These are phyloP conservation scores for Spergularia bocconei DNA, from an alignment of 148 eudicot genomes.

Conservation along the genomic window DNA sequence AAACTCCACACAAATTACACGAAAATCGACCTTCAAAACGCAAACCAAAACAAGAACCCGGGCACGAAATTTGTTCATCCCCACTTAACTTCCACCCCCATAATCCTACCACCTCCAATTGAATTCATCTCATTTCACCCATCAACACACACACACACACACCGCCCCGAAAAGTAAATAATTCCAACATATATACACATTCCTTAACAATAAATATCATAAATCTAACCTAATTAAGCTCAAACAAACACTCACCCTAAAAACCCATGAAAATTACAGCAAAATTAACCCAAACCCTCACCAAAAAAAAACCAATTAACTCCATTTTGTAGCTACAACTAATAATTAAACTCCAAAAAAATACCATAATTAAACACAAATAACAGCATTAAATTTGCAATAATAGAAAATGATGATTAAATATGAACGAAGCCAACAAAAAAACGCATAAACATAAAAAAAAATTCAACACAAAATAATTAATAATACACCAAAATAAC, in stretches of 20 bases:
- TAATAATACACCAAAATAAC: not conserved
- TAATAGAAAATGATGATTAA: not conserved
- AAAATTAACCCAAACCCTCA: too few species aligned
- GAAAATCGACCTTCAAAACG: not conserved
- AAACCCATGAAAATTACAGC: not conserved
- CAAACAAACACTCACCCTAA: not conserved
- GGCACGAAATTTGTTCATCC: not conserved
- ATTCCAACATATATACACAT: conserved; percentile 3
- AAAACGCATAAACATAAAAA: not conserved
- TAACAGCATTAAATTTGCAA: not conserved
- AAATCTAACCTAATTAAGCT: conserved; percentile 1
- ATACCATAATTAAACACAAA: conserved; percentile 3
- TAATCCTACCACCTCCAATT: not conserved
- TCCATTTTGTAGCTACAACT: not conserved
- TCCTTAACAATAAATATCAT: too few species aligned
- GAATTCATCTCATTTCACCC: not conserved
- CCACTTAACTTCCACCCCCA: not conserved
- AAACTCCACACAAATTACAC: not conserved
- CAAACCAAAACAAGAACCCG: not conserved
- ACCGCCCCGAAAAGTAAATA: not conserved
- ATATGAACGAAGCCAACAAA: not conserved
- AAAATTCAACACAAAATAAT: not conserved
- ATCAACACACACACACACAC: too few species aligned
- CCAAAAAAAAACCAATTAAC: conserved; percentile 3
- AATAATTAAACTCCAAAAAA: not conserved